Conservation (phyloP, 139 green algal genomes). For the Astrephomene gubernaculifera region DNA sequence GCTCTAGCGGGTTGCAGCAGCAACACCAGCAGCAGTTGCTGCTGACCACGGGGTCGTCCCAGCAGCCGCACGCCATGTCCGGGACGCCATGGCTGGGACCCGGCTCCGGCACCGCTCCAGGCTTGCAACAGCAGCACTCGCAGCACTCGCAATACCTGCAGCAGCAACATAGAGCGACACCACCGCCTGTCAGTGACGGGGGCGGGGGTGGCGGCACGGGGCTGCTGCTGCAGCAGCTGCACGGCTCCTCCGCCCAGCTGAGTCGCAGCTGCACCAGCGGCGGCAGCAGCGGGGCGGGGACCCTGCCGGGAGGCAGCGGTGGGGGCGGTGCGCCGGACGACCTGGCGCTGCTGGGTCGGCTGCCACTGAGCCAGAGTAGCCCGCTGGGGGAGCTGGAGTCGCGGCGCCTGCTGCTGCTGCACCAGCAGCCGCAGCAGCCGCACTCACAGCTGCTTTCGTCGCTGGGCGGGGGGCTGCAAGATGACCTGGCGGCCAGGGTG, state of each 20-base stretch:
- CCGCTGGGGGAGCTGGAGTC: not conserved
- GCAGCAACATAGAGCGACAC: too few species aligned
- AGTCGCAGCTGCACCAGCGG: too few species aligned
- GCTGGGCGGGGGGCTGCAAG: not conserved
- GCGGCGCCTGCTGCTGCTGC: not conserved
- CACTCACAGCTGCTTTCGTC: not conserved
- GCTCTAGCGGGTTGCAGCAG: not conserved
- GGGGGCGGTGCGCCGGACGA: not conserved
- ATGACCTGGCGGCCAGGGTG: slow-evolving; percentile 11
- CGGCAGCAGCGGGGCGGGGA: too few species aligned
- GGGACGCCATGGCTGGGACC: too few species aligned
- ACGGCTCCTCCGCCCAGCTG: not conserved
- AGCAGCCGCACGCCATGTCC: too few species aligned
- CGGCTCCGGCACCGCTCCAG: too few species aligned
- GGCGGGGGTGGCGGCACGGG: not conserved
- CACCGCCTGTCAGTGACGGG: too few species aligned
- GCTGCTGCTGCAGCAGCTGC: slow-evolving; percentile 16
- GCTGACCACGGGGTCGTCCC: too few species aligned
- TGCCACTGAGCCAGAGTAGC: not conserved
- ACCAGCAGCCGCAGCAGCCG: not conserved
- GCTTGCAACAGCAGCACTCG: too few species aligned
- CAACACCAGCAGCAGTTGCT: not conserved
- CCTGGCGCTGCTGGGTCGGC: not conserved
- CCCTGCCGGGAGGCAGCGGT: not conserved
- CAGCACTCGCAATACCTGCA: too few species aligned